Evolutionary conservation across 352 stramenopile genomes (phyloP), one percentile per base, ranked within the genome.

Genomic region (Salisapilia sapeloensis): DNA sequence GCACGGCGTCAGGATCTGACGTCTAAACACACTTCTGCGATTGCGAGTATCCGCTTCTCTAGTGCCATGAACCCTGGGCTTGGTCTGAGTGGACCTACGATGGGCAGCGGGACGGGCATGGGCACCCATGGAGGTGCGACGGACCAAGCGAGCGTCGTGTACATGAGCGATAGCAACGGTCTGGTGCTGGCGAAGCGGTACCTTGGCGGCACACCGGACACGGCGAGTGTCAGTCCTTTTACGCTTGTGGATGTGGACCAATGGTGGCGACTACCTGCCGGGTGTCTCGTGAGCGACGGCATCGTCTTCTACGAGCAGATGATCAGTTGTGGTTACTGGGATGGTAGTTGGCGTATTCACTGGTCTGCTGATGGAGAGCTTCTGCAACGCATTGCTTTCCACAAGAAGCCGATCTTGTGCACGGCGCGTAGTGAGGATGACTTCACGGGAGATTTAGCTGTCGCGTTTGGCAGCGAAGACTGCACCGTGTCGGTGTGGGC

Each of bases 251-350:
- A 89, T 39, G 65, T 89, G 12, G 72, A 89, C 17, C 72, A 89
- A 43, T 89, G 72, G 72, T 89, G 72, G 72, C 80, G 81, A 29
- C 54, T 89, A 14, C 72, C 72, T 13, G 50, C 60, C 4, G 71
- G 71, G 10, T 85, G 69, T 14, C 47, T 81, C 7, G 69, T 80
- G 23, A 67, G 54, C 29, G 69, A 84, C 42, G 70, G 72, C 22
- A 65, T 89, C 10, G 72, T 89, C 24, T 89, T 85, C 32, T 89
- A 89, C 40, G 72, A 89, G 46, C 72, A 89, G 34, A 89, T 89
- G 72, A 84, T 89, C 39, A 89, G 72, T 48, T 89, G 69, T 37
- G 72, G 72, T 6, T 86, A 86, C 42, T 90, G 71, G 67, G 74
- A 90, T 48, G 74, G 74, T 10, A 86, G 74, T 32, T 90, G 74